Evolutionary conservation across 1,139 yeast species (phyloP), one percentile per base, ranked within the genome.

Genomic region (Debaryomyces sp.): DNA sequence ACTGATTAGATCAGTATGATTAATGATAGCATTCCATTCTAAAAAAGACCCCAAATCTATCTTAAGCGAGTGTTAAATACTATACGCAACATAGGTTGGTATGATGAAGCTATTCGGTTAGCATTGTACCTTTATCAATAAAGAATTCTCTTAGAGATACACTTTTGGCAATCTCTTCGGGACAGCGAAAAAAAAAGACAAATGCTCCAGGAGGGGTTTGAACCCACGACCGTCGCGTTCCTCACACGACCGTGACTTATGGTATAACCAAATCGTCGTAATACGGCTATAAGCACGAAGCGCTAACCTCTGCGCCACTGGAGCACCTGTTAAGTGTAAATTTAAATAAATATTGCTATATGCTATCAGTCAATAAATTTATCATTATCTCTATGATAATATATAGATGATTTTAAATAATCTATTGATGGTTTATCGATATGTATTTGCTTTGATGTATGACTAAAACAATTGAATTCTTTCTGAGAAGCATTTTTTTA

Each of bases 171-270:
- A 24, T 15, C 15, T 30, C 7, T 5, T 2, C 22, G 6, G 18
- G 5, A 17, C 15, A 24, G 26, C 41, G 42, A 46, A 67, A 68
- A 68, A 63, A 69, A 68, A 70, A 53, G 61, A 64, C 71, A 71
- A 70, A 70, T 75, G 79, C 78, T 74, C 78, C 73, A 73, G 78
- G 78, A 73, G 78, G 78, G 79, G 79, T 71, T 74, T 72, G 80
- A 75, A 75, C 80, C 79, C 78, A 73, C 78, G 80, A 74, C 80
- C 78, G 77, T 75, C 79, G 80, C 80, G 79, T 75, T 73, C 77
- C 80, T 74, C 78, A 74, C 78, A 73, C 78, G 79, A 74, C 78
- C 77, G 78, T 73, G 80, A 74, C 77, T 70, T 71, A 63, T 71
- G 77, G 78, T 61, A 73, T 74, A 73, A 73, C 78, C 73, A 70